Conservation (phyloP, 768 basidiomycete genomes). For the Russula olivacea region DNA sequence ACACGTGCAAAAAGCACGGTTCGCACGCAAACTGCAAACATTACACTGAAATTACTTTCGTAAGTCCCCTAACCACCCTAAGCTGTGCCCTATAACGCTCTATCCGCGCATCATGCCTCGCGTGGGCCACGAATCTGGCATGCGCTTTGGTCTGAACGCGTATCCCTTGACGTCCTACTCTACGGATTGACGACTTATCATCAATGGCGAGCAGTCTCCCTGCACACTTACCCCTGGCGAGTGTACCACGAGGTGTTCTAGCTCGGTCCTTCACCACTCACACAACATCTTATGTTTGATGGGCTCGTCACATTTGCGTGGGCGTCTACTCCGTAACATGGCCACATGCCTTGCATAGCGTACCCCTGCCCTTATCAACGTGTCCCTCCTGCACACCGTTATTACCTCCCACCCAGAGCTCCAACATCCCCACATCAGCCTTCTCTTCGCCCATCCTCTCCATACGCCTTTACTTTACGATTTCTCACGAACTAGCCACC, state of each 20-base stretch:
- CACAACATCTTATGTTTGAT: neutral
- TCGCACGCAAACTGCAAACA: constrained; percentile 8
- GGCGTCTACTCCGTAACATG: constrained; percentile 5
- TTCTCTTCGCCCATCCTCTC: constrained; percentile 9
- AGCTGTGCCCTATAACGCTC: constrained; percentile 7
- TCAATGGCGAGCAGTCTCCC: neutral
- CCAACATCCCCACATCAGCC: constrained; percentile 18
- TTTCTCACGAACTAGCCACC: constrained; percentile 6
- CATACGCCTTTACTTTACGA: constrained; percentile 3
- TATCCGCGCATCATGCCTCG: constrained; percentile 14
- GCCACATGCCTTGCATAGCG: constrained; percentile 19
- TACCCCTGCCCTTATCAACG: constrained; percentile 27
- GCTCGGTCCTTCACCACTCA: neutral
- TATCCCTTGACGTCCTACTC: neutral
- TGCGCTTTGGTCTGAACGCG: constrained; percentile 9
- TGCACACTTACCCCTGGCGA: neutral
- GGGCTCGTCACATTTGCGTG: constrained; percentile 12
- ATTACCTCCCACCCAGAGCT: constrained; percentile 17
- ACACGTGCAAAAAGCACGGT: constrained; percentile 19
- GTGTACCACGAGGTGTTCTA: constrained; percentile 1
- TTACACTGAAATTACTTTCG: constrained; percentile 3
- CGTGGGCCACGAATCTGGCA: constrained; percentile 12
- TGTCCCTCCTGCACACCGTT: constrained; percentile 13
- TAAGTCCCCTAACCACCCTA: constrained; percentile 14
- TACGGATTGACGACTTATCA: neutral